Percentiles rank a stretch among this genome's conserved stretches.
phyloP scores from a whole-genome alignment of 768 basidiomycete genomes.

The Mycena amicta region DNA sequence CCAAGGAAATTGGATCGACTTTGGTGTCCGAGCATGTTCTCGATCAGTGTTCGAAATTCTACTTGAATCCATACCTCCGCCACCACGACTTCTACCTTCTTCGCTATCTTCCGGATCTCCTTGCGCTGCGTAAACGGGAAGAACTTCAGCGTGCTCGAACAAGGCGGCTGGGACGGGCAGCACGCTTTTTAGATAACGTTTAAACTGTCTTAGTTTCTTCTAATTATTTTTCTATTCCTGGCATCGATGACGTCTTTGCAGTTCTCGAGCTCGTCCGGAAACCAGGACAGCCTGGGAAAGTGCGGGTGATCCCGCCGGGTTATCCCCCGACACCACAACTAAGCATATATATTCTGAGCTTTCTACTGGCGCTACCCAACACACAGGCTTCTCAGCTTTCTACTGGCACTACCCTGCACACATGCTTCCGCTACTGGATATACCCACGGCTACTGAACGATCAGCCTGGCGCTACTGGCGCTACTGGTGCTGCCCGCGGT shows the following conservation, averaged over 20 bases:
- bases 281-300: too few relatives aligned
- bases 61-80: conserved; percentile 33
- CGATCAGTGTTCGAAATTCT: conserved; percentile 25
- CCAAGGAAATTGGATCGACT: conserved; percentile 18
- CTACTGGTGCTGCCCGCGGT: neutral
- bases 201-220: too few relatives aligned
- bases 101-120: conserved; percentile 16
- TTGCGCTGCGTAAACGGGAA: neutral
- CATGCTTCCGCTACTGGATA: neutral
- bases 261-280: too few relatives aligned
- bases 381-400: neutral
- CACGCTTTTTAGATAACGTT: neutral
- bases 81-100: conserved; percentile 31
- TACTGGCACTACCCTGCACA: neutral
- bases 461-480: neutral
- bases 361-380: neutral
- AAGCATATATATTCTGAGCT: neutral
- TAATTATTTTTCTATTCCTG: too few relatives aligned
- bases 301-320: too few relatives aligned
- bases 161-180: neutral
- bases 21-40: conserved; percentile 26
- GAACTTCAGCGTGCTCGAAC: neutral
- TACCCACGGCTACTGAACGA: neutral
- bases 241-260: too few relatives aligned
- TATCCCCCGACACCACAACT: neutral